phyloP scores from a whole-genome alignment of 2,329 filamentous ascomycete species.

The Cladosporium sp. region DNA sequence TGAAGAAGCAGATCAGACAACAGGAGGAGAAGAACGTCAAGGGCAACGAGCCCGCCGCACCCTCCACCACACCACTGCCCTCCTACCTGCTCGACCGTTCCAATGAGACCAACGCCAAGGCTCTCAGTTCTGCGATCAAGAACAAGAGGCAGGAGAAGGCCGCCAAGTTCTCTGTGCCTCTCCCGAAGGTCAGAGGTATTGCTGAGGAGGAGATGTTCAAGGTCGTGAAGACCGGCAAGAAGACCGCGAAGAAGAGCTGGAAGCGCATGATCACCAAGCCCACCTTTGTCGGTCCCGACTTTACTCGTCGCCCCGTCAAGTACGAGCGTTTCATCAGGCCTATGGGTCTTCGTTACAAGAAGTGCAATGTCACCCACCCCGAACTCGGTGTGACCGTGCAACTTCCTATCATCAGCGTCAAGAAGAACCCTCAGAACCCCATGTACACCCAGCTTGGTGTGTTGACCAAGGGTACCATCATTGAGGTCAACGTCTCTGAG shows the following conservation, averaged over 20 bases:
- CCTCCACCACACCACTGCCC: conserved; percentile 78
- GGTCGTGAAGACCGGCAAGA: conserved; percentile 94
- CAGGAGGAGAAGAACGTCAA: conserved; percentile 98
- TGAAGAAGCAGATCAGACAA: conserved; percentile 90
- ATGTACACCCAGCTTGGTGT: conserved; percentile 93
- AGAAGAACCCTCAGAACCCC: conserved; percentile 86
- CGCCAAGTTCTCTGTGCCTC: conserved; percentile 84
- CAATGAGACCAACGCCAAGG: conserved; percentile 68
- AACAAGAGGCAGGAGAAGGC: conserved; percentile 93
- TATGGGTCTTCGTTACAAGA: conserved; percentile 74
- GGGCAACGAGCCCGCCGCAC: conserved; percentile 73
- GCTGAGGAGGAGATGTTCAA: conserved; percentile 98
- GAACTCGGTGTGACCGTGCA: conserved; percentile 86
- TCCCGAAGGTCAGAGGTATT: conserved; percentile 93
- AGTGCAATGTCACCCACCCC: conserved; percentile 68
- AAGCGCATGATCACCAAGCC: conserved; percentile 71
- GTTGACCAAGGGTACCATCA: conserved; percentile 77
- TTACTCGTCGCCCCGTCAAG: conserved; percentile 71
- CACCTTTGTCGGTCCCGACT: conserved; percentile 88
- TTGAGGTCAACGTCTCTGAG: conserved; percentile 93
- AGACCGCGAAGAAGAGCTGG: conserved; percentile 81
- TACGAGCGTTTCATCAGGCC: conserved; percentile 69
- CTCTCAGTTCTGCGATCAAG: conserved; percentile 83
- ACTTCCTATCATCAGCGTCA: conserved; percentile 63
- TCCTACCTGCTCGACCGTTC: conserved; percentile 91